Percentiles rank a stretch among this genome's conserved stretches.
Conservation (phyloP, 177 flowering plant genomes). For the Vitis hybrid region DNA sequence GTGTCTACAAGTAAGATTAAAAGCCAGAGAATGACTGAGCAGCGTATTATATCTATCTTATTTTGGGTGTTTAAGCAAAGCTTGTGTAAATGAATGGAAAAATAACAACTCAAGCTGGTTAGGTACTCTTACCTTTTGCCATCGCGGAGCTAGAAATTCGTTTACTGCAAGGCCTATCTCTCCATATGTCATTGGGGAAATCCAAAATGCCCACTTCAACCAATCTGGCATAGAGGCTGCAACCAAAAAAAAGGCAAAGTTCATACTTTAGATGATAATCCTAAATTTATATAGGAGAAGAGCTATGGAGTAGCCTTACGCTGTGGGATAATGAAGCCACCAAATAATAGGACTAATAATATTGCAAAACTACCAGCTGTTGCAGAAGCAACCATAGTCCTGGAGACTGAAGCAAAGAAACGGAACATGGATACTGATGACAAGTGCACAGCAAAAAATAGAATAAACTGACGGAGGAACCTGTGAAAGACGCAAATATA, state of each 20-base stretch:
- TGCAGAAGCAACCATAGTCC: conserved; percentile 36
- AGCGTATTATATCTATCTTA: background rate
- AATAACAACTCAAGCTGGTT: background rate
- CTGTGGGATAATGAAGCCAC: conserved; percentile 64
- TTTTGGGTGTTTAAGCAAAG: too few species aligned
- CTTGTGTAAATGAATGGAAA: background rate
- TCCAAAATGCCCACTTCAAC: conserved; percentile 75
- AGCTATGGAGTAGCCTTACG: conserved; percentile 33
- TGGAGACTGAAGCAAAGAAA: conserved; percentile 47
- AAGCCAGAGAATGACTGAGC: conserved; percentile 1
- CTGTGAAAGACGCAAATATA: conserved; percentile 27
- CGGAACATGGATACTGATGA: conserved; percentile 57
- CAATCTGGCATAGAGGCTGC: conserved; percentile 69
- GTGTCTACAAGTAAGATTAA: conserved; percentile 20
- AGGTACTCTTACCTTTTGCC: conserved; percentile 44
- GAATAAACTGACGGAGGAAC: conserved; percentile 53
- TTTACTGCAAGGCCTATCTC: conserved; percentile 56
- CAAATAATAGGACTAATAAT: conserved; percentile 37
- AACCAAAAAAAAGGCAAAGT: conserved; percentile 11
- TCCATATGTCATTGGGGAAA: conserved; percentile 62
- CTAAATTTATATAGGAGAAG: background rate
- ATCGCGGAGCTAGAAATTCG: conserved; percentile 71
- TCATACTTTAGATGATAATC: background rate
- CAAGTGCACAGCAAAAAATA: conserved; percentile 54
- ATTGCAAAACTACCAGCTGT: conserved; percentile 37